Percentiles rank a stretch among this genome's conserved stretches.
Conservation (phyloP, 2,329 filamentous ascomycete genomes). For the Dothiorella sarmentorum region DNA sequence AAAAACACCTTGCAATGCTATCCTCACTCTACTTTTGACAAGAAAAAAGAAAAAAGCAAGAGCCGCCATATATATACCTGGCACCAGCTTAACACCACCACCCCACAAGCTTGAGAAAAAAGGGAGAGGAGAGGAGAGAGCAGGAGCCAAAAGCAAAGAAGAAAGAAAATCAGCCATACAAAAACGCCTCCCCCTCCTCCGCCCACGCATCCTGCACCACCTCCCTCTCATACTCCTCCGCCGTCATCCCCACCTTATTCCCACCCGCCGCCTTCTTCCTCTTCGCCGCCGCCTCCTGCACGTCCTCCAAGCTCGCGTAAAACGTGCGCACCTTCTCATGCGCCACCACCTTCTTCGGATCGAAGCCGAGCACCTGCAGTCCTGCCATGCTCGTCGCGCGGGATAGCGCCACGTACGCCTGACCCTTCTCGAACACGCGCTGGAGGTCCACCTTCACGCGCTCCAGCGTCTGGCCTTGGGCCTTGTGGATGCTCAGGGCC, state of each 20-base stretch:
- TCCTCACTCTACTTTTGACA: too few relatives aligned
- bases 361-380: conserved; percentile 83
- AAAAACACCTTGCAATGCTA: too few relatives aligned
- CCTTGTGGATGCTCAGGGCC: conserved; percentile 97
- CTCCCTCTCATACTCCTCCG: conserved; percentile 30
- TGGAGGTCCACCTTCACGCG: conserved; percentile 92
- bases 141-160: not conserved
- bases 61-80: too few relatives aligned
- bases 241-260: conserved; percentile 20
- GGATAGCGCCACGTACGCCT: conserved; percentile 94
- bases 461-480: conserved; percentile 90
- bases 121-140: too few relatives aligned
- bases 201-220: conserved; percentile 25
- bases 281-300: conserved; percentile 47
- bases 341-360: conserved; percentile 88
- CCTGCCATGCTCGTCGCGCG: conserved; percentile 85
- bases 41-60: too few relatives aligned
- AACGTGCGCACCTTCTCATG: conserved; percentile 83
- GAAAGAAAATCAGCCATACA: not conserved
- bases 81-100: too few relatives aligned
- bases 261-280: conserved; percentile 15
- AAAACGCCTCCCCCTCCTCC: conserved; percentile 18
- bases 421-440: conserved; percentile 92
- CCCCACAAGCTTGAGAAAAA: too few relatives aligned
- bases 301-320: conserved; percentile 76